Conservation (phyloP, 331 rosid genomes). For the Telfairia occidentalis region DNA sequence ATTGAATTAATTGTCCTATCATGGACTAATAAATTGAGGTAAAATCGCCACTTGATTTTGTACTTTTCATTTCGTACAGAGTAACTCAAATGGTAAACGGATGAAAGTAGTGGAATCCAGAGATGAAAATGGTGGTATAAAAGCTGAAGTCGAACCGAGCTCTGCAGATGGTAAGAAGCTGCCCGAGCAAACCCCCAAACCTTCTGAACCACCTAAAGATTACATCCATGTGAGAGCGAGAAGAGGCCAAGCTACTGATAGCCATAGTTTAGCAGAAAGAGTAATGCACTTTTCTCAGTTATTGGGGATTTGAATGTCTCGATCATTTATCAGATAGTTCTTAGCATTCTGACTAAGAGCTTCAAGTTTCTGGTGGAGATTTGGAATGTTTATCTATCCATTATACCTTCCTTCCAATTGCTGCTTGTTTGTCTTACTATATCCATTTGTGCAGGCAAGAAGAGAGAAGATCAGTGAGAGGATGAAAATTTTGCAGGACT, state of each 20-base stretch:
- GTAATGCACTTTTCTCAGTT: conserved; percentile 29
- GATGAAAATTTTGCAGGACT: conserved; percentile 77
- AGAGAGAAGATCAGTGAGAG: conserved; percentile 92
- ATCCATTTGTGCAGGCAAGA: conserved; percentile 58
- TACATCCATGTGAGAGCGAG: conserved; percentile 93
- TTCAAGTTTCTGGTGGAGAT: conserved; percentile 8
- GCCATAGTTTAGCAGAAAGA: conserved; percentile 91
- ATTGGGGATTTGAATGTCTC: neutral
- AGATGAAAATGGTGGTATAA: conserved; percentile 28
- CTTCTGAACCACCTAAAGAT: conserved; percentile 62
- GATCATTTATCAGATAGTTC: neutral
- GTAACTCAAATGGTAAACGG: conserved; percentile 39
- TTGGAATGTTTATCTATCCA: conserved; percentile 7
- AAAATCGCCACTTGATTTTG: neutral
- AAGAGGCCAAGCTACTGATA: conserved; percentile 98
- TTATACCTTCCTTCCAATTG: neutral
- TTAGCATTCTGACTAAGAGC: neutral
- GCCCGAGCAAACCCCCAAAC: conserved; percentile 32
- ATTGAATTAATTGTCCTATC: neutral
- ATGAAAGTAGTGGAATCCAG: conserved; percentile 35
- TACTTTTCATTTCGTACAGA: conserved; percentile 27
- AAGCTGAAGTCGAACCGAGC: conserved; percentile 53
- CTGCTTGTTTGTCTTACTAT: neutral
- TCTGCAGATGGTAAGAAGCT: conserved; percentile 40
- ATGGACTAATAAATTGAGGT: neutral